phyloP scores from a whole-genome alignment of 306 rosid species.

The Cucurbita maxima region DNA sequence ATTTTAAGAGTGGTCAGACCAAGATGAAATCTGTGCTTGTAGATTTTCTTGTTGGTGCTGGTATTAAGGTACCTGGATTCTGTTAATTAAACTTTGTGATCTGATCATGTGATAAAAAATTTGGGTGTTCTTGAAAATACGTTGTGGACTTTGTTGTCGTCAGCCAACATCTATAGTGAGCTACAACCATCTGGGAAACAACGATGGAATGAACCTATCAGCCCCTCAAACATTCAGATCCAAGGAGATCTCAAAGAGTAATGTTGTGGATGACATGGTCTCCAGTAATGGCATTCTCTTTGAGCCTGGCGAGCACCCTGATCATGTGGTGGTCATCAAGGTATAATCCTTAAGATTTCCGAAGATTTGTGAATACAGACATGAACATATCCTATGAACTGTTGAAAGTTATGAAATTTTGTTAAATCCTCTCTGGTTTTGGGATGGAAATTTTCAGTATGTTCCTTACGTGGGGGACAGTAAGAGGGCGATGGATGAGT shows the following conservation, averaged over 20 bases:
- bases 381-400: not conserved
- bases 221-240: slow-evolving; percentile 98
- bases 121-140: not conserved
- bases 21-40: slow-evolving; percentile 96
- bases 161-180: slow-evolving; percentile 98
- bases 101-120: not conserved
- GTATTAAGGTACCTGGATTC: slow-evolving; percentile 53
- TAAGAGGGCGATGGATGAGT: slow-evolving; percentile 99
- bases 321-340: slow-evolving; percentile 95
- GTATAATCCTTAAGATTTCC: slow-evolving; percentile 16
- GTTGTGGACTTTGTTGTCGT: not conserved
- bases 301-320: slow-evolving; percentile 95
- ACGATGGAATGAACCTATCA: slow-evolving; percentile 95
- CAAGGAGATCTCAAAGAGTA: slow-evolving; percentile 94
- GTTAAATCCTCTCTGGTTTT: not conserved
- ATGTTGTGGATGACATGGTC: slow-evolving; percentile 97
- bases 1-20: slow-evolving; percentile 98
- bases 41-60: slow-evolving; percentile 98
- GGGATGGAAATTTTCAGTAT: slow-evolving; percentile 32
- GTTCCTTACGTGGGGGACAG: slow-evolving; percentile 96
- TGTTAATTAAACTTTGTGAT: not conserved
- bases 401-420: not conserved
- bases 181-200: slow-evolving; percentile 96
- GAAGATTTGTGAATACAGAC: not conserved
- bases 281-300: slow-evolving; percentile 85